Conservation (phyloP, 352 stramenopile genomes). For the Aphanomyces invadans region DNA sequence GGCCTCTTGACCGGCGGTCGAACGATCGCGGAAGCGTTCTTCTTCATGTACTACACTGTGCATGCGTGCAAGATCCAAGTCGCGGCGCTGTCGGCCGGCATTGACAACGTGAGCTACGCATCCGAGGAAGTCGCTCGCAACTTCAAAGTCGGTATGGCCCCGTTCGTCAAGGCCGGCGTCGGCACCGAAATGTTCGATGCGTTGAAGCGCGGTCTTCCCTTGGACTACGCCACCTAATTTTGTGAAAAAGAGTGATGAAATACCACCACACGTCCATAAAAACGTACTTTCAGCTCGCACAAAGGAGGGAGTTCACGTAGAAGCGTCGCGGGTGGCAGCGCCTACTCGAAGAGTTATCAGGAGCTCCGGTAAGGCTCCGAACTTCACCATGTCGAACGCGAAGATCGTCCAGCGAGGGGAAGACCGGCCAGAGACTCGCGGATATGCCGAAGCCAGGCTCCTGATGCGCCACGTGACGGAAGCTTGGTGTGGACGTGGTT, state of each 20-base stretch:
- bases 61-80: conserved; percentile 25
- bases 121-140: conserved; percentile 13
- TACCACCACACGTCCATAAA: no score
- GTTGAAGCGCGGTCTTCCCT: conserved; percentile 3
- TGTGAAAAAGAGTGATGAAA: background rate
- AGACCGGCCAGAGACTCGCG: no score
- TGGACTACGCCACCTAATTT: conserved; percentile 12
- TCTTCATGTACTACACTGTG: conserved; percentile 21
- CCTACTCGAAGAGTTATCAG: no score
- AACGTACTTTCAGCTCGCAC: no score
- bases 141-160: conserved; percentile 7
- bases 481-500: no score
- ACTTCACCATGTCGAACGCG: no score
- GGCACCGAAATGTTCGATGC: conserved; percentile 16
- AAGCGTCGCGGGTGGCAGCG: no score
- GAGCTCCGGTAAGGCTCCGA: no score
- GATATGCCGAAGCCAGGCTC: no score
- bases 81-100: conserved; percentile 15
- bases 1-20: conserved; percentile 16
- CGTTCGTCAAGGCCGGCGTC: conserved; percentile 13
- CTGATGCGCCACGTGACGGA: no score
- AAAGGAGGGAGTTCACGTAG: no score
- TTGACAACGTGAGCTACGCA: conserved; percentile 19
- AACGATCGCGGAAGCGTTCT: conserved; percentile 24
- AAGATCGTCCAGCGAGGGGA: no score